Evolutionary conservation across 2,329 filamentous ascomycete species (phyloP), one percentile per base, ranked within the genome.

Genomic region (Botrytis medusae): DNA sequence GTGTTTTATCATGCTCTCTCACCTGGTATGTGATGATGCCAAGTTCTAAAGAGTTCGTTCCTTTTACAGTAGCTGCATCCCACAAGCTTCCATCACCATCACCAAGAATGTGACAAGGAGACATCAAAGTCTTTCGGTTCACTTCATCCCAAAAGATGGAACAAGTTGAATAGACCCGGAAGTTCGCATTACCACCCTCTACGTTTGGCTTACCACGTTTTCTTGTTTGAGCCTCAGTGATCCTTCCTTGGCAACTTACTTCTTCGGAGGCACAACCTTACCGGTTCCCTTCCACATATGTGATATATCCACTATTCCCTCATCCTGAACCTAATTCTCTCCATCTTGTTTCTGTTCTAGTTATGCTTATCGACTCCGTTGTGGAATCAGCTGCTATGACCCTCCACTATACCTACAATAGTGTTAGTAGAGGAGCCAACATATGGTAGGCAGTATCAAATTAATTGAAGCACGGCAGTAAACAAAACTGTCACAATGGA

Each of bases 231-330:
- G 34, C 68, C 68, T 44, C 42, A 37, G 40, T 40, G 51, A 32
- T 20, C 22, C 48, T 54, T 12, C 32, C 65, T 69, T 69, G 65
- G 51, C 42, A 29, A 29, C 40, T 62, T 62, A 42, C 46, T 71
- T 65, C 59, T 78, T 76, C 75, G 74, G 67, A 29, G 64, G 16
- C 34, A 34, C 48, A 25, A 64, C 62, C 62, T 48, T 40, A n/a
- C 2, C 60, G 12, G 32, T n/a, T n/a, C 14, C 42, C 22, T 62
- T 62, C 22, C 59, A 40, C 59, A n/a, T 9, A 9, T 18, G 37
- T 18, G 34, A 29, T 18, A 42, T 62, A 20, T 40, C 64, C 32
- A 70, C 54, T n/a, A 22, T 62, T 61, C 14, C 40, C 51, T 60
- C 67, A 25, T 69, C 51, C 16, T 69, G 37, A 60, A 60, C 40